Evolutionary conservation across 2,329 filamentous ascomycete species (phyloP), one percentile per base, ranked within the genome.

Genomic region (Fusarium abutilonis): DNA sequence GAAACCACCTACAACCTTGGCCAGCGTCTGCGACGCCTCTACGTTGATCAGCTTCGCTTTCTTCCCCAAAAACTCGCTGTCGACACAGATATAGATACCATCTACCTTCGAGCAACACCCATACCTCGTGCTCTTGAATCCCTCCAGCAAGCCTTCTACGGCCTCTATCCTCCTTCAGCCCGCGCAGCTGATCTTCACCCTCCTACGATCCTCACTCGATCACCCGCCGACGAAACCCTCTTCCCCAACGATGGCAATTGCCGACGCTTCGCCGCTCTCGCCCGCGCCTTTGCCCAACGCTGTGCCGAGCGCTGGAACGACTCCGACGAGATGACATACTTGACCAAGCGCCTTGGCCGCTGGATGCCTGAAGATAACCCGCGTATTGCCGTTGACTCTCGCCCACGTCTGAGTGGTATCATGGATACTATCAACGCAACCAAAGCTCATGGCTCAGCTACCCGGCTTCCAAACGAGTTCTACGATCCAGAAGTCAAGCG

Each of bases 341-440:
- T 97, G 21, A 93, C 90, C 69, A 88, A 85, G 58, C 78, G 91
- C 56, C 87, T 93, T 50, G 87, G 89, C 32, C 92, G 90, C 74
- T 96, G 90, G 86, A 96, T 98, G 91, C 92, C 92, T 0, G 82
- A 86, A 8, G 82, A 83, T 32, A 83, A 81, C 28, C 84, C 84
- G 10, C 82, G 83, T 35, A 88, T 97, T 9, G 91, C 90, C 23
- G 91, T 98, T 9, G 93, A 97, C 75, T 89, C 88, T 1, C 89
- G 89, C 57, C 95, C 95, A 1, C 84, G 93, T 40, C 81, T 98
- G 11, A 93, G 88, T 6, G 95, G 95, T 49, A 89, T 99, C 70
- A 92, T 96, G 90, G 95, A 99, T 77, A 95, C 92, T 0, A 85
- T 98, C 71, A 98, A 97, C 73, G 87, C 92, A 7, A 96, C 92